Evolutionary conservation across 768 basidiomycete species (phyloP), one percentile per base, ranked within the genome.

Genomic region (Gautieria morchelliformis): DNA sequence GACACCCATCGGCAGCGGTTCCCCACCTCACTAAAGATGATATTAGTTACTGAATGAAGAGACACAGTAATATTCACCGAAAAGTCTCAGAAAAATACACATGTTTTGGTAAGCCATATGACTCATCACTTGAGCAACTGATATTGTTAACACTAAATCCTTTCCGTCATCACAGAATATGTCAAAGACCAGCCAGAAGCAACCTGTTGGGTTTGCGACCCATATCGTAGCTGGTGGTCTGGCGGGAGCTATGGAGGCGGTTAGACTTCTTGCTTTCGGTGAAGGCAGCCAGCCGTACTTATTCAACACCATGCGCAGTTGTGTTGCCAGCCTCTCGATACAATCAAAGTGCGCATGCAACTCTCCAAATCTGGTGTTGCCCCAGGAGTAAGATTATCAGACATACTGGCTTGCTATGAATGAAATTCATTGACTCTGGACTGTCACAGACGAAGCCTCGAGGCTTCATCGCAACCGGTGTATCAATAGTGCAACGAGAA

Each of bases 271-370:
- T 47, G 14, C 44, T 30, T 4, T 33, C 8, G 27, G 15, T 30
- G 20, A 49, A 10, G 11, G 11, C 19, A 46, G 10, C 37, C 42
- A 33, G 5, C 5, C 39, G 44, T 7, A 56, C 52, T 42, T 30
- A 60, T 40, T 56, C 47, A 49, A 49, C 24, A 14, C 48, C 35
- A 37, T 17, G 2, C 42, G 5, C 48, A 91, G 88, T 68, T 90
- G 59, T 78, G 70, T 66, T 95, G 93, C 70, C 93, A 95, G 68
- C 93, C 93, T 11, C 83, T 98, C 45, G 96, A 99, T 69, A 98
- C 96, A 24, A 98, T 98, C 78, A 98, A 98, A 75, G 95, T 97
- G 63, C 91, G 96, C n/a, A 99, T 99, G 96, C 96, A 99, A 74
- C 84, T 99, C 57, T 90, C 89, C 58, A 83, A 75, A 71, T 86